Conservation (phyloP, 179 eudicot species). For the Spinacia oleracea region DNA sequence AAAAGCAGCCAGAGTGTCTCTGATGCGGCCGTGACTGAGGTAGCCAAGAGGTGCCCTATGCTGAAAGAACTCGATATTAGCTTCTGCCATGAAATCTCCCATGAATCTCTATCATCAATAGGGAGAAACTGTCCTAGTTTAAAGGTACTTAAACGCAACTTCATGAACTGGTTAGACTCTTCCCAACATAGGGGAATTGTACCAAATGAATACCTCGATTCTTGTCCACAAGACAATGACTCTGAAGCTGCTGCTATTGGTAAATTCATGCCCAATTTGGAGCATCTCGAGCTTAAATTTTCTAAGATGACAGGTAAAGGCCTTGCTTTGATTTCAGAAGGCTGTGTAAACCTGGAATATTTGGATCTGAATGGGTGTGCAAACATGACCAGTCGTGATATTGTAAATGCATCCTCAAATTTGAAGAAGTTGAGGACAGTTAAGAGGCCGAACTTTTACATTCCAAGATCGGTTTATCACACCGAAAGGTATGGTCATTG, state of each 20-base stretch:
- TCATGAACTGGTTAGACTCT: conserved; percentile 80
- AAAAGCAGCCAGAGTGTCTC: conserved; percentile 76
- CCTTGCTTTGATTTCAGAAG: conserved; percentile 60
- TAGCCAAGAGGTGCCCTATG: conserved; percentile 63
- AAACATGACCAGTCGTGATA: conserved; percentile 74
- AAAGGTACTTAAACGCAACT: conserved; percentile 58
- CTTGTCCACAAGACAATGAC: conserved; percentile 82
- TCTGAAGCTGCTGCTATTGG: conserved; percentile 81
- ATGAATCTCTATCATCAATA: conserved; percentile 53
- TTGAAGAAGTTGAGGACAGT: conserved; percentile 59
- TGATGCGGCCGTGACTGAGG: conserved; percentile 46
- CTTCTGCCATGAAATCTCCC: conserved; percentile 85
- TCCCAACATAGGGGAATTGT: conserved; percentile 73
- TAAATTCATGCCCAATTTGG: conserved; percentile 60
- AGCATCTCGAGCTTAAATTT: conserved; percentile 72
- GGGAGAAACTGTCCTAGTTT: conserved; percentile 62
- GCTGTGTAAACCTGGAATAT: conserved; percentile 59
- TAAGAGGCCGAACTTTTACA: conserved; percentile 79
- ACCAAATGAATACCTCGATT: conserved; percentile 63
- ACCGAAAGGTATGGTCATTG: conserved; percentile 90
- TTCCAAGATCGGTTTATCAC: conserved; percentile 70
- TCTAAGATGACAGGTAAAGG: conserved; percentile 75
- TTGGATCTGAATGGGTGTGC: conserved; percentile 78
- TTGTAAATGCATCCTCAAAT: conserved; percentile 42
- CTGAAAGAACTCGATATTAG: conserved; percentile 77